phyloP scores from a whole-genome alignment of 768 basidiomycete species.

The Lyophyllum shimeji region DNA sequence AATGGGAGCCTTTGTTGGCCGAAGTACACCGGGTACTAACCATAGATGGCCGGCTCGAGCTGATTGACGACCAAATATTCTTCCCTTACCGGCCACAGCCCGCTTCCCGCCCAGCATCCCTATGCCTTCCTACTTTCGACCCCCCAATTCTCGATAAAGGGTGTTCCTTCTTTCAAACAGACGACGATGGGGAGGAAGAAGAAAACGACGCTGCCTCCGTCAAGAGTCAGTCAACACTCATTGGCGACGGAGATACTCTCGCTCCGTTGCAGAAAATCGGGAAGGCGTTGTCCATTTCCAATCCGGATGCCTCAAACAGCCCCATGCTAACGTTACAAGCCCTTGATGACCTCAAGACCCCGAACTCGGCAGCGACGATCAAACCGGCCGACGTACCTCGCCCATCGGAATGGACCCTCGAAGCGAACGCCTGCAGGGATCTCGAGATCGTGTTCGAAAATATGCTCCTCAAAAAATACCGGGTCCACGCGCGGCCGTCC shows the following conservation, averaged over 20 bases:
- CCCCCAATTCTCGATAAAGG: conserved; percentile 15
- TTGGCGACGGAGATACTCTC: conserved; percentile 17
- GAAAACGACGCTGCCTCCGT: conserved; percentile 30
- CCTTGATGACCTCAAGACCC: conserved; percentile 3
- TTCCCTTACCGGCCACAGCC: conserved; percentile 53
- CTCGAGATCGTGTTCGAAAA: conserved; percentile 59
- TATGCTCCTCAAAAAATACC: conserved; percentile 55
- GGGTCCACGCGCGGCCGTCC: conserved; percentile 52
- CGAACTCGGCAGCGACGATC: conserved; percentile 9
- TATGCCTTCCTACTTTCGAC: conserved; percentile 27
- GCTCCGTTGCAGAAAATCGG: conserved; percentile 11
- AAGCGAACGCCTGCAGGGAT: conserved; percentile 37
- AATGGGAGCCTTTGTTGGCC: conserved; percentile 58
- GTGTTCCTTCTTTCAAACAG: conserved; percentile 21
- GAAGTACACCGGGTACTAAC: conserved; percentile 66
- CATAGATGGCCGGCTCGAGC: conserved; percentile 63
- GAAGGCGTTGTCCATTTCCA: conserved; percentile 7
- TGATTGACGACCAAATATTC: conserved; percentile 70
- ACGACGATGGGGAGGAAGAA: conserved; percentile 22
- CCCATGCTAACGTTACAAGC: neutral
- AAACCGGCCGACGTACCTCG: conserved; percentile 4
- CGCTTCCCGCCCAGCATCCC: conserved; percentile 11
- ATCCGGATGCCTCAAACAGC: neutral
- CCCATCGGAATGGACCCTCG: conserved; percentile 39
- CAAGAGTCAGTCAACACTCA: conserved; percentile 20